Evolutionary conservation across 2,329 filamentous ascomycete species (phyloP), one percentile per base, ranked within the genome.

Genomic region (Aspergillus fumigatus): DNA sequence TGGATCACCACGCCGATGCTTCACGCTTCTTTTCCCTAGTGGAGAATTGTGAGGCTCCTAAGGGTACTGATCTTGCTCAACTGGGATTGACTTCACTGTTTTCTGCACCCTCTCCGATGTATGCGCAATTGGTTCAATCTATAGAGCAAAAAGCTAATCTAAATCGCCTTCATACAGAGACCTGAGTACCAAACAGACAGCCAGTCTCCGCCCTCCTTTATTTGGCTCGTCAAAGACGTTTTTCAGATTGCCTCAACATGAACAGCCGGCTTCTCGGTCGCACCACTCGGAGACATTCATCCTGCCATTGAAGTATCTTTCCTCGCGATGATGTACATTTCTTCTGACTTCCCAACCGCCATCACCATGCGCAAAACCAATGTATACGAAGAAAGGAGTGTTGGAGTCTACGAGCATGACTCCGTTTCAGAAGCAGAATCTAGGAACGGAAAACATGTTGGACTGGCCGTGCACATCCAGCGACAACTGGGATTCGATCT

Each of bases 301-400:
- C 92, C 94, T 1, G 93, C 89, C 1, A 90, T 97, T 55, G 92
- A 96, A 67, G 90, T 95, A n/a, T 90, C 92, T 21, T 97, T 97
- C 76, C n/a, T n/a, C 73, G 87, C 97, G 71, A 97, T 97, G 93
- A 97, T 97, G 93, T 97, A 97, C 75, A 96, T 97, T 59, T 96
- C 92, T 55, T 89, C 96, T 58, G n/a, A n/a, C n/a, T 95, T 96
- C 64, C 93, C 93, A 3, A 95, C 97, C 64, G 93, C 93, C 69
- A 97, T 97, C 66, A 92, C 90, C 5, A 88, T 97, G 62, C 90
- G 93, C 48, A 82, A 89, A 62, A 97, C 93, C 57, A 97, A 97
- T 71, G 92, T 97, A 2, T 97, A 97, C 77, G 93, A 97, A 74
- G 93, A 97, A 70, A 77, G 80, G 47, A 82, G 80, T 48, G 70